Evolutionary conservation across 1,284 basidiomycete species (phyloP), one percentile per base, ranked within the genome.

Genomic region (Melampsora occidentalis): DNA sequence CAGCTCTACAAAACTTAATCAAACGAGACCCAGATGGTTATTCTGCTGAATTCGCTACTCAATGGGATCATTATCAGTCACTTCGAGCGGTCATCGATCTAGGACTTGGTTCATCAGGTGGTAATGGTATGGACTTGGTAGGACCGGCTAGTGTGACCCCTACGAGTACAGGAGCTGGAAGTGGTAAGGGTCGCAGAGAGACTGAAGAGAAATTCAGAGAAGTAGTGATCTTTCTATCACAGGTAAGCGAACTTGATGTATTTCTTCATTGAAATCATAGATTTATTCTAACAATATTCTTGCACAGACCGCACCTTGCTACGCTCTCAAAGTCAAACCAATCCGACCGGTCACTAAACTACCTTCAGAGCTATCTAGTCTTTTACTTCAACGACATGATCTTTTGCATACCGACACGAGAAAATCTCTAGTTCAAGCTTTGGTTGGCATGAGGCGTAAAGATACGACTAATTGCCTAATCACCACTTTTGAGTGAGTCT

Each of bases 41-140:
- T 86, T 91, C 90, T 82, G 95, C 98, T 80, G 97, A 99, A 81
- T 99, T 99, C 81, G 83, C 94, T n/a, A 93, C 95, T 79, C 97
- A 99, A 86, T 98, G 94, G 91, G 94, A 94, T 80, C 94, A 98
- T 83, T 98, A 94, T 84, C 89, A 92, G 80, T 92, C 90, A 77
- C 89, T 93, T 76, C 87, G 92, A 59, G 89, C 92, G 81, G 91
- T 98, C 79, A 93, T 94, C 82, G 86, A 87, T 81, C 85, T 90
- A 33, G 81, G 81, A 4, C 76, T 81, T 25, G 79, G 79, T 14
- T 78, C 68, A 28, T 73, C 72, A 35, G 78, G 78, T 57, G 71
- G 63, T 22, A 62, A 62, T 10, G 42, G 10, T 39, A 39, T 39
- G 35, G 63, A 61, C 39, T 35, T 75, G 7, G 39, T 49, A 51